These are phyloP conservation scores for Bjerkandera adusta DNA, from an alignment of 1,284 basidiomycete species.

Conservation along the genomic window DNA sequence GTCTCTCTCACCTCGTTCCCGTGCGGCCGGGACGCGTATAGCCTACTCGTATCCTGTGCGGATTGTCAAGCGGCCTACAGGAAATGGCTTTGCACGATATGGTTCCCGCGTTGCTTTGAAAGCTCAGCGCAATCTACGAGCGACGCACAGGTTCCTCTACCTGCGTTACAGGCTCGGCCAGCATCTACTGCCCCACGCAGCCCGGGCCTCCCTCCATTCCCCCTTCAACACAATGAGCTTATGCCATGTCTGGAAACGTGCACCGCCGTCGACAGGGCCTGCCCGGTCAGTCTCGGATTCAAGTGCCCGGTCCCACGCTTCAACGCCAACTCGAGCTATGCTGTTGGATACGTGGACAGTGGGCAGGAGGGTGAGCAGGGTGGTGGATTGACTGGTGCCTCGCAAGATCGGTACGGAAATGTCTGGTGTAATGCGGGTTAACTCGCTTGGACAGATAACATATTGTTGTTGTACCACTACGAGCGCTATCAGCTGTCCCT, in stretches of 20 bases:
- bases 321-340: conserved; percentile 73
- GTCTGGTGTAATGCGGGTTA: conserved; percentile 70
- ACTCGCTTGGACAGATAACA: too few relatives aligned
- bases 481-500: too few relatives aligned
- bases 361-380: conserved; percentile 46
- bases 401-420: conserved; percentile 76
- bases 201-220: conserved; percentile 43
- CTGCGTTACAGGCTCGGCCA: conserved; percentile 44
- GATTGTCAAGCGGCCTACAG: conserved; percentile 78
- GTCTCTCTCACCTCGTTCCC: conserved; percentile 66
- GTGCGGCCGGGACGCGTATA: conserved; percentile 82
- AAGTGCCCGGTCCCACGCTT: conserved; percentile 63
- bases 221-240: conserved; percentile 53
- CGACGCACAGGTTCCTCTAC: conserved; percentile 29
- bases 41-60: conserved; percentile 71
- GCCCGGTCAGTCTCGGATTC: conserved; percentile 73
- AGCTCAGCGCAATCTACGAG: conserved; percentile 16
- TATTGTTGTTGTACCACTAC: too few relatives aligned
- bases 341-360: conserved; percentile 66
- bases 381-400: conserved; percentile 46
- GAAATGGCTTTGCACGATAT: conserved; percentile 74
- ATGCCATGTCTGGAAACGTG: conserved; percentile 81
- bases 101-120: conserved; percentile 73
- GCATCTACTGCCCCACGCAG: conserved; percentile 41
- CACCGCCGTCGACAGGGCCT: conserved; percentile 69